Conservation (phyloP, 345 rosid species). For the Salix udensis region DNA sequence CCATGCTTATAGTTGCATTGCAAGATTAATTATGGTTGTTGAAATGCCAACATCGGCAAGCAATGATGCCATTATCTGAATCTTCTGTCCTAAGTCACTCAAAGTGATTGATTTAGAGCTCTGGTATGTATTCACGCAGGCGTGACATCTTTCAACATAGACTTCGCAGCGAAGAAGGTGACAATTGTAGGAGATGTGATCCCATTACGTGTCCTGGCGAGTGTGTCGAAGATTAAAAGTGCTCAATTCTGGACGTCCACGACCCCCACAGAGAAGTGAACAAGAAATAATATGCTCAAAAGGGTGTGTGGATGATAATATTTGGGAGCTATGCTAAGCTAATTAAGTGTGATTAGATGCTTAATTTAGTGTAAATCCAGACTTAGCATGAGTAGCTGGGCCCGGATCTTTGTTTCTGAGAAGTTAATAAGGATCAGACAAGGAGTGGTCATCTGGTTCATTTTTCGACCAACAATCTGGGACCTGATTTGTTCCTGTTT, state of each 20-base stretch:
- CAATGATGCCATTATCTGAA: neutral
- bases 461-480: neutral
- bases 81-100: neutral
- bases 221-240: slow-evolving; percentile 81
- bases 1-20: neutral
- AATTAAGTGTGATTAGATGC: neutral
- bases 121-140: slow-evolving; percentile 39
- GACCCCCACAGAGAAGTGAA: neutral
- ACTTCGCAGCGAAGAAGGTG: slow-evolving; percentile 84
- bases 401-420: neutral
- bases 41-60: neutral
- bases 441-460: neutral
- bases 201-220: slow-evolving; percentile 64
- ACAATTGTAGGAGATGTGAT: slow-evolving; percentile 78
- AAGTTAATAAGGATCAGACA: neutral
- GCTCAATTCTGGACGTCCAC: slow-evolving; percentile 73
- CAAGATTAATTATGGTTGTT: neutral
- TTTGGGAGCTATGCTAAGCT: neutral
- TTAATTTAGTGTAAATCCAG: slow-evolving; percentile 2
- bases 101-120: neutral
- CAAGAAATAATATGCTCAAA: no score
- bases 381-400: neutral
- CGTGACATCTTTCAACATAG: slow-evolving; percentile 78
- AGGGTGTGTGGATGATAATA: neutral
- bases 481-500: neutral